Percentiles rank a stretch among this genome's conserved stretches.
These are phyloP conservation scores for Agrocybe praecox DNA, from an alignment of 768 basidiomycete genomes.

Conservation along the genomic window DNA sequence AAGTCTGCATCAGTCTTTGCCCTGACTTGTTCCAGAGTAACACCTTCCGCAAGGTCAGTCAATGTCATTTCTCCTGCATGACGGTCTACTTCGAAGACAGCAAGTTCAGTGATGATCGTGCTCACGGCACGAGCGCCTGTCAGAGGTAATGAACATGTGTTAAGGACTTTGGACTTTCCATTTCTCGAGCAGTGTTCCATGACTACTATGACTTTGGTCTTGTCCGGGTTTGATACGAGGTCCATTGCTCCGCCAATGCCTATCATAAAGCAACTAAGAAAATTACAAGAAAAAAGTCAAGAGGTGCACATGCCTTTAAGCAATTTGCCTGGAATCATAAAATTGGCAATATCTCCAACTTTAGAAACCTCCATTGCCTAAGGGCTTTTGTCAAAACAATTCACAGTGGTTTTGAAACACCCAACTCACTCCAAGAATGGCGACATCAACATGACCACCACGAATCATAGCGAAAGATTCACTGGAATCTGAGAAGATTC, in stretches of 20 bases:
- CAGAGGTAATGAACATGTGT: constrained; percentile 79
- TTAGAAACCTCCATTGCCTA: constrained; percentile 96
- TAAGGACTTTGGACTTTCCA: constrained; percentile 86
- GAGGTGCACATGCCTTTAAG: constrained; percentile 59
- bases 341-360: constrained; percentile 94
- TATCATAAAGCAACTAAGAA: constrained; percentile 24
- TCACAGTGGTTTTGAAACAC: constrained; percentile 1
- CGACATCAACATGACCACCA: constrained; percentile 92
- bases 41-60: constrained; percentile 83
- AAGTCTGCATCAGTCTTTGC: constrained; percentile 89
- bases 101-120: constrained; percentile 91
- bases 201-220: constrained; percentile 87
- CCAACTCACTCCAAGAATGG: constrained; percentile 84
- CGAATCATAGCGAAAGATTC: constrained; percentile 99
- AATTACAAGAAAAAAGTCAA: constrained; percentile 5
- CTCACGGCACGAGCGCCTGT: constrained; percentile 90
- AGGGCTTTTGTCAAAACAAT: constrained; percentile 1
- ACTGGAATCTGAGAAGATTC: constrained; percentile 68
- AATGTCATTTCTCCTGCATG: constrained; percentile 70
- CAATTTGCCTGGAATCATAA: constrained; percentile 97
- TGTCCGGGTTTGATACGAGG: constrained; percentile 93
- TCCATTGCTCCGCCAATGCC: constrained; percentile 98
- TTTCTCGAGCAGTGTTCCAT: constrained; percentile 93
- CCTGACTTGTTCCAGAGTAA: constrained; percentile 80
- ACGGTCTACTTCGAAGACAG: constrained; percentile 88